Base-by-base conservation (phyloP, 495 filamentous ascomycete species). In the Aspergillus taichungensis region DNA sequence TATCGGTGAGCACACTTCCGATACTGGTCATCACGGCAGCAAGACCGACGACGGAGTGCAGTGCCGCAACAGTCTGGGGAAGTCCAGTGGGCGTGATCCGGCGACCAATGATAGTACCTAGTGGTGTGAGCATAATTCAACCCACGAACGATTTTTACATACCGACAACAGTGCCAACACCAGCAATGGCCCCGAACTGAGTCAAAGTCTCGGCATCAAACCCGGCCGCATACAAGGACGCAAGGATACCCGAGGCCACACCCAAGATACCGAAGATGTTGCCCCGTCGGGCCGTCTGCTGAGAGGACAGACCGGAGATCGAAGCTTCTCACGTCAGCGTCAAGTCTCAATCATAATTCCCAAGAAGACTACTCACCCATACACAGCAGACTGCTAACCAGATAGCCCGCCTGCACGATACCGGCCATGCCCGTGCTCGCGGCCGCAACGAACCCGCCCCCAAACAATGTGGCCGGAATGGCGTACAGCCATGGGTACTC, bases 401-500 rank as follows among this genome's bases (percentile, higher is more conserved):
- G 68, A 48, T 89, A 91, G 0, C 86, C 86, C 10, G 84, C 85
- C 54, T 89, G 86, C 0, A 89, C 83, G 11, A 91, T 68, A 36
- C 86, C 86, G 28, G 83, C 80, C 61, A 87, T 85, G 7, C 85
- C 86, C 8, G 84, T 88, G 14, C 75, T 76, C 5, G 83, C 83
- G 29, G 86, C 84, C 12, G 78, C 83, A 30, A 89, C 54, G 60
- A 82, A 88, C 2, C 86, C 85, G 33, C 84, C 86, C 7, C 80
- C 81, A 51, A 91, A 91, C 4, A 89, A 47, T 6, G 81, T 57
- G 24, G 74, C 85, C 0, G 86, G 86, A 41, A 91, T 69, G 1
- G 78, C 83, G 60, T 87, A 91, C 0, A 91, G 67, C 84, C 84
- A 91, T 0, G 84, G 84, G 42, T 87, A 91, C 55, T 91, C 86